These are phyloP conservation scores for Neofusicoccum ribis DNA, from an alignment of 2,329 filamentous ascomycete species.

Conservation along the genomic window DNA sequence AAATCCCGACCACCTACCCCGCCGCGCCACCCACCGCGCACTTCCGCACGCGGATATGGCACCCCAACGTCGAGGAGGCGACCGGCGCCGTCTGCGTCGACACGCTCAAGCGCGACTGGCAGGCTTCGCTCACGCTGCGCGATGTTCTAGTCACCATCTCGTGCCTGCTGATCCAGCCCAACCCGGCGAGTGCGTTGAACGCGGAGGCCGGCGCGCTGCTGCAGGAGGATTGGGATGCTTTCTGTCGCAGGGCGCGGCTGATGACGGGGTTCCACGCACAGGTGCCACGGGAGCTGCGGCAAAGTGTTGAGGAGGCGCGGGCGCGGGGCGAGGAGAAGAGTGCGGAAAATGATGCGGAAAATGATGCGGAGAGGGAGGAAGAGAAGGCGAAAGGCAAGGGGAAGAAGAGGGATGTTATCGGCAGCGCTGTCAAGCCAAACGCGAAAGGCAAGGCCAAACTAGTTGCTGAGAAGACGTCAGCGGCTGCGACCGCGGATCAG, in stretches of 20 bases:
- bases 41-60: constrained; percentile 63
- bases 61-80: constrained; percentile 65
- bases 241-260: constrained; percentile 57
- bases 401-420: constrained; percentile 29
- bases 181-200: constrained; percentile 65
- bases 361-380: constrained; percentile 22
- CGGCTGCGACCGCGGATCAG: constrained; percentile 13
- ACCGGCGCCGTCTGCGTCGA: constrained; percentile 65
- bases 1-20: constrained; percentile 60
- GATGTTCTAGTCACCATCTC: constrained; percentile 62
- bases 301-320: constrained; percentile 55
- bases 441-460: constrained; percentile 25
- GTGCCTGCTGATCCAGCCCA: constrained; percentile 64
- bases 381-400: constrained; percentile 24
- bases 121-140: constrained; percentile 56
- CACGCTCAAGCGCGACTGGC: constrained; percentile 65
- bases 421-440: constrained; percentile 23
- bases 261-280: constrained; percentile 64
- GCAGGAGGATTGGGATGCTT: constrained; percentile 60
- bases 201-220: constrained; percentile 59
- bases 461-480: constrained; percentile 16
- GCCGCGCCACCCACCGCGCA: constrained; percentile 55
- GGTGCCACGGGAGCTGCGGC: constrained; percentile 48
- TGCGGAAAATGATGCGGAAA: constrained; percentile 23
- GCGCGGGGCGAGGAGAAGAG: constrained; percentile 48